phyloP scores from a whole-genome alignment of 148 eudicot genomes.

The Salicornia ramosissima region DNA sequence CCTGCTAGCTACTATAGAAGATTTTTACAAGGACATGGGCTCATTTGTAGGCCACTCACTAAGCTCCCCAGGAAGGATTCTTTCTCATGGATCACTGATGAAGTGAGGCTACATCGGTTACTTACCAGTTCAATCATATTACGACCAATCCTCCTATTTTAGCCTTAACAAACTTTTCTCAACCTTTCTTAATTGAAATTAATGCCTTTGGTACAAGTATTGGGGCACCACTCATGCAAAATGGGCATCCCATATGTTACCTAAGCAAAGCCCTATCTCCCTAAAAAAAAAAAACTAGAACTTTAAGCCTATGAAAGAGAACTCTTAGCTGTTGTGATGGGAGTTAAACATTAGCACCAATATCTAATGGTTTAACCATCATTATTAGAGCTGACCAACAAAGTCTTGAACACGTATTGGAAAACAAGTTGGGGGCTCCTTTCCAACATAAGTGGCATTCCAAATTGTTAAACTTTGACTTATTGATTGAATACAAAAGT shows the following conservation, averaged over 20 bases:
- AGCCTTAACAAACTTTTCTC: too few species aligned
- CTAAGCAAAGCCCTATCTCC: neutral
- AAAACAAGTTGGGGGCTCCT: neutral
- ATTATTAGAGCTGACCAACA: neutral
- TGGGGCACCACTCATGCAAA: neutral
- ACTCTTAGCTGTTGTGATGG: neutral
- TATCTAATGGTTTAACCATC: neutral
- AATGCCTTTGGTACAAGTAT: too few species aligned
- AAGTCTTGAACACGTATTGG: neutral
- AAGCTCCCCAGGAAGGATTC: too few species aligned
- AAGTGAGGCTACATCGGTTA: too few species aligned
- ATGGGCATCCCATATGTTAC: neutral
- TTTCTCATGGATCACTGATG: too few species aligned
- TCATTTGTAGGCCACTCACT: neutral
- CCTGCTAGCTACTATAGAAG: too few species aligned
- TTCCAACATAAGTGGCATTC: neutral
- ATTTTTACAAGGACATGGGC: too few species aligned
- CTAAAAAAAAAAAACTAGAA: neutral
- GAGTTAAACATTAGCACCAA: neutral
- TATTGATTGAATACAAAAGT: neutral
- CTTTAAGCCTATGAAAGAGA: conserved; percentile 2
- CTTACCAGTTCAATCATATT: too few species aligned
- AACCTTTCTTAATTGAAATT: too few species aligned
- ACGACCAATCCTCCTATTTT: too few species aligned
- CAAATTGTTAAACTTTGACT: neutral